Base-by-base conservation (phyloP, 441 rosid species). In the Capsella rubella region DNA sequence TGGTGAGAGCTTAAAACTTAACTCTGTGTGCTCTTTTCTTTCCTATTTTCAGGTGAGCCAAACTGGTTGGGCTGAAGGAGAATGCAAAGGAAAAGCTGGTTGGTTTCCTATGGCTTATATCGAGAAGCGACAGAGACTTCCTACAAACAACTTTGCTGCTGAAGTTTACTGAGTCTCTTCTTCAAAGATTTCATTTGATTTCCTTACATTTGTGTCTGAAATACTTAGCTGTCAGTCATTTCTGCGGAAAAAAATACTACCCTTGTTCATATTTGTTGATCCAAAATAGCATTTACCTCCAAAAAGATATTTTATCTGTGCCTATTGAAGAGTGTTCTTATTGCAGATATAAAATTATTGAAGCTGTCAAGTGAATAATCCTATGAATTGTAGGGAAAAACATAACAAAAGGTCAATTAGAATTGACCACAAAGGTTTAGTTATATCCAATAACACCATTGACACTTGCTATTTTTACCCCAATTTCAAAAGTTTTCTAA, bases 121-220 rank as follows among this genome's bases (percentile, higher is more conserved):
- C 65, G 94, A 87, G 80, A 89, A 84, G 81, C 91, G 99, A 61
- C 94, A 89, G 76, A 87, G 95, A 69, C 77, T 95, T 75, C 95
- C 97, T 4, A 74, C 87, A 34, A 75, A 40, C 71, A 82, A 87
- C 82, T 79, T 28, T 35, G 67, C 80, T 37, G 61, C 82, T 78
- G 80, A 87, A 83, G 86, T 69, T 55, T 86, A 73, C 74, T 83
- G 75, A 80, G 57, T 56, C 29, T 72, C 18, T 65, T 71, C 68
- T 32, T 42, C 42, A 37, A 39, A 67, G 3, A n/a, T 60, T 50
- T 62, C 59, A 16, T 53, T 25, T 61, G 12, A n/a, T 61, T 27
- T 15, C 18, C 54, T 21, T 40, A 67, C 37, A 51, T 59, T 55
- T 25, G 49, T 34, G 64, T 43, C 64, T 61, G 37, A 46, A 55